Evolutionary conservation across 179 eudicot species (phyloP).

Genomic region (Beta lomatogona): DNA sequence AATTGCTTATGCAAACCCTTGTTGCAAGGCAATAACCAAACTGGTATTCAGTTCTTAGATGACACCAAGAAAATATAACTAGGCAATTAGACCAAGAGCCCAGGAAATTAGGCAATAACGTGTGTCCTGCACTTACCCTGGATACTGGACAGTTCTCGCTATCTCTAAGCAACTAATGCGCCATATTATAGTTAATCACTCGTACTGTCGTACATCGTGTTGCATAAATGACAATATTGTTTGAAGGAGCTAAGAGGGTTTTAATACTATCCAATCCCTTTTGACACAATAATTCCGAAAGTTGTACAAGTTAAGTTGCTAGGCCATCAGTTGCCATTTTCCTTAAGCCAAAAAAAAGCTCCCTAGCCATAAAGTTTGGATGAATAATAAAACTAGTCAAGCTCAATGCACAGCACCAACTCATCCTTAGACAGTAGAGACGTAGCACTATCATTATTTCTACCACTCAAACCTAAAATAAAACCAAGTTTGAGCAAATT

Average conservation of each 20-base stretch:
- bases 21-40: not conserved
- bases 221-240: no score
- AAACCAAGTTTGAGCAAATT: no score
- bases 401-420: not conserved
- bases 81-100: not conserved
- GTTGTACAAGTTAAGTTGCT: not conserved
- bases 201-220: not conserved
- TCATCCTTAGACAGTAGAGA: no score
- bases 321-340: not conserved
- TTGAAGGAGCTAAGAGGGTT: not conserved
- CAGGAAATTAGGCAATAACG: not conserved
- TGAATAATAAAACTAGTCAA: not conserved
- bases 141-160: not conserved
- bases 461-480: no score
- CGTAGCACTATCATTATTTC: no score
- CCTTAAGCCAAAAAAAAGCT: not conserved
- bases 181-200: not conserved
- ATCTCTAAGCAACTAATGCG: not conserved
- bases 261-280: not conserved
- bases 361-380: not conserved
- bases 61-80: not conserved
- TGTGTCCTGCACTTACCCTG: no score
- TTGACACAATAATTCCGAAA: not conserved
- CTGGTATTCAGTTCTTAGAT: not conserved
- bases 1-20: not conserved